Evolutionary conservation across 139 green algal species (phyloP), one percentile per base, ranked within the genome.

Genomic region (Chlorella sp.): DNA sequence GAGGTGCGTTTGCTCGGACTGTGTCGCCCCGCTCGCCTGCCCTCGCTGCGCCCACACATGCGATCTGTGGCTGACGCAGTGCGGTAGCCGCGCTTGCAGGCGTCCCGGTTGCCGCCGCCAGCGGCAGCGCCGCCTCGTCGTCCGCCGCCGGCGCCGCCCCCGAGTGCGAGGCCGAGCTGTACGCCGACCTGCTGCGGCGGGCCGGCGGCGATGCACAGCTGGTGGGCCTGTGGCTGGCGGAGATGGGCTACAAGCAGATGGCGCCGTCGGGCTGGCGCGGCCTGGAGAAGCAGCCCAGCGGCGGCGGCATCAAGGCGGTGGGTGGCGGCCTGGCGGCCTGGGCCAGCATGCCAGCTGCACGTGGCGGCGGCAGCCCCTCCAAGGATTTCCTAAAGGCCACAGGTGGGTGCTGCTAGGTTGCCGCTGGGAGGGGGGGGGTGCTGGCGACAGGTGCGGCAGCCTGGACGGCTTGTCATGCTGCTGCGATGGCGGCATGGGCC

Each of bases 141-240:
- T 36, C 71, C 23, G 16, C 15, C 9, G 39, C 12, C 13, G 5
- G 32, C 0, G 2, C 25, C 21, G 36, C 36, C 16, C 25, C 70
- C 39, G 56, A 47, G 9, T 78, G 70, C 69, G 36, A 75, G 21
- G 74, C 13, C 34, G 74, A 51, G 4, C 79, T 92, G 6, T 89
- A 87, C 28, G 47, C 75, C 23, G 87, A 92, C 47, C 57, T 92
- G 20, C 78, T 92, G 44, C 74, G 56, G 36, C 90, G 78, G 32
- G 85, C 85, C 2, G 39, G 82, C 25, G 89, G 89, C 55, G 86
- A 92, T 36, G 44, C 78, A 28, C 11, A 38, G 12, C 68, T 90
- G 57, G 89, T 88, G 7, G 44, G 47, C 17, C 44, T 80, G 25
- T 91, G 89, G 87, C 80, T 92, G 74, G 55, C 25, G 17, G 65